phyloP scores from a whole-genome alignment of 495 filamentous ascomycete genomes.

The Annulohypoxylon stygium region DNA sequence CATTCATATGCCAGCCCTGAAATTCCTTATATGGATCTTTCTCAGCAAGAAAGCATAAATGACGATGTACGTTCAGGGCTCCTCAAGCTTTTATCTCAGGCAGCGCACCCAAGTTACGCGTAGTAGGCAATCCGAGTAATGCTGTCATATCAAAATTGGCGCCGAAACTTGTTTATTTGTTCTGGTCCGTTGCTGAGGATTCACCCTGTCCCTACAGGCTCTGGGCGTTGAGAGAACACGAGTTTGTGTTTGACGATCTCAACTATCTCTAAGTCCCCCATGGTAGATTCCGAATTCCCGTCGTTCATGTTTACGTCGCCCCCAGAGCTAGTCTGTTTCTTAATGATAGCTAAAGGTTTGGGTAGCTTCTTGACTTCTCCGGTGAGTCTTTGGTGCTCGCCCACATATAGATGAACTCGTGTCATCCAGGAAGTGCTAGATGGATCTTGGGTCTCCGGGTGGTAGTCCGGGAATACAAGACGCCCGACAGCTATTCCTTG shows the following conservation, averaged over 20 bases:
- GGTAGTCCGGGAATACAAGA: conserved; percentile 82
- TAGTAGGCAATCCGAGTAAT: not conserved
- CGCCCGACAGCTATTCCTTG: conserved; percentile 73
- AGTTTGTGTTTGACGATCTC: conserved; percentile 93
- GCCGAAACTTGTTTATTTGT: not conserved
- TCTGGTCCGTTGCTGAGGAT: not conserved
- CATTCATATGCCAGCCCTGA: not conserved
- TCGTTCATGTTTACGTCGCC: conserved; percentile 45
- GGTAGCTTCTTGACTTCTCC: conserved; percentile 90
- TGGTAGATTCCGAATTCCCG: conserved; percentile 27
- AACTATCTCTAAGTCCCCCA: conserved; percentile 70
- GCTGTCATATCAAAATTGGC: not conserved
- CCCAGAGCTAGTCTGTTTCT: conserved; percentile 57
- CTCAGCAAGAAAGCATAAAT: not conserved
- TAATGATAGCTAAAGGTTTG: conserved; percentile 82
- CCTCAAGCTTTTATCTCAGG: not conserved
- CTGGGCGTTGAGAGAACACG: conserved; percentile 86
- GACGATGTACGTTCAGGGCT: not conserved
- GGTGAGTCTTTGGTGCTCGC: conserved; percentile 87
- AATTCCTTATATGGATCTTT: not conserved
- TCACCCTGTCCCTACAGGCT: conserved; percentile 74
- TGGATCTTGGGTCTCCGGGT: conserved; percentile 59
- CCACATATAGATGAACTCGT: conserved; percentile 86
- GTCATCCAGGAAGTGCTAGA: conserved; percentile 83
- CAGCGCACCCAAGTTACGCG: not conserved